Base-by-base conservation (phyloP, 257 asterid genomes). In the Coffea canephora region DNA sequence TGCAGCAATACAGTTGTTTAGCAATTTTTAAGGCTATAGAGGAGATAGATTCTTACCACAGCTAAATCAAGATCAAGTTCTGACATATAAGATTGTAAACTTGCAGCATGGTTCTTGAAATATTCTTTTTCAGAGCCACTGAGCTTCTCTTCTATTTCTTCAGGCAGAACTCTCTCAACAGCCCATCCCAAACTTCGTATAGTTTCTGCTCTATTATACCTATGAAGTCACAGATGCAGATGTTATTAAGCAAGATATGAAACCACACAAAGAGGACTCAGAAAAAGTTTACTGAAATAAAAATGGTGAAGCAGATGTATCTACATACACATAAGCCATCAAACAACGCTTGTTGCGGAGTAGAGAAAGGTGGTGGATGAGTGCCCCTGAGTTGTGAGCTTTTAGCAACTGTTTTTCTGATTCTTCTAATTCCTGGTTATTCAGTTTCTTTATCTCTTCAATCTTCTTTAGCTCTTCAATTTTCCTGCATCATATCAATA, bases 271-370 rank as follows among this genome's bases (percentile, higher is more conserved):
- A 52, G 6, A 70, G 52, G 3, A 57, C 5, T 45, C 14, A 13
- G 62, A 72, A 36, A 21, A 52, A 27, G 69, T 59, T 5, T 19
- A 45, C 9, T 52, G 5, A 41, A 70, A 52, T 64, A 57, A 27
- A 74, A 23, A 45, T 75, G 4, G 50, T 57, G 73, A 27, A 79
- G 74, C 23, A 66, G 36, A 70, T 73, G 73, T 50, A 39, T 61
- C 77, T 74, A 78, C 92, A 87, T 86, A 95, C 99, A 86, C 89
- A 81, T 92, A 95, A 80, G 97, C 93, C 98, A 92, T 95, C 86
- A 95, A 91, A 82, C 98, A 92, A 1, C 99, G 97, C 82, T 95
- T 95, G 81, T 89, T 95, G 81, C 97, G 99, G 77, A 91, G 89
- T 64, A 93, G 77, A 36, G 98, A 93, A 74, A 88, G 90, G 87